Percentiles rank a stretch among this genome's conserved stretches.
These are phyloP conservation scores for Chaetomiaceae sp. DNA, from an alignment of 2,329 filamentous ascomycete genomes.

Conservation along the genomic window DNA sequence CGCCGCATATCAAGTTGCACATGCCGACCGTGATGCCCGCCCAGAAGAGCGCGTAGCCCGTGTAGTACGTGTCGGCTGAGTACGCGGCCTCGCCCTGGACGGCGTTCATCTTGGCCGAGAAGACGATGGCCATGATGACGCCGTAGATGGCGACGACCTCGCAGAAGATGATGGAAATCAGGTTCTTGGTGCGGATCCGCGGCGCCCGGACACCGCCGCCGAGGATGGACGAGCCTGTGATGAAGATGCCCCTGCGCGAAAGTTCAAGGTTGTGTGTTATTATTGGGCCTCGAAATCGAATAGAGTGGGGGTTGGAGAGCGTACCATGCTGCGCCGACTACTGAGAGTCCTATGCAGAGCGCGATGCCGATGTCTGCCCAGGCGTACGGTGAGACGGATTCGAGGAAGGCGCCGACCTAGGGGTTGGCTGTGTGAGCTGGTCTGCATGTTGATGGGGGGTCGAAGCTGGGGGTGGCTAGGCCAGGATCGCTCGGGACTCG, in stretches of 20 bases:
- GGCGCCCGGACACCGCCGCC: conserved; percentile 95
- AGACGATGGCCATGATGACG: conserved; percentile 99
- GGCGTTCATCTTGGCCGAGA: conserved; percentile 77
- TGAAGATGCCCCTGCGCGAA: conserved; percentile 89
- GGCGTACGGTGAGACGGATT: conserved; percentile 86
- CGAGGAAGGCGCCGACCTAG: conserved; percentile 87
- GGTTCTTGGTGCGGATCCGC: conserved; percentile 97
- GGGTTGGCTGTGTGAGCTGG: conserved; percentile 22
- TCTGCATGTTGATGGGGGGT: background rate
- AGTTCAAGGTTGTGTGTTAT: conserved; percentile 8
- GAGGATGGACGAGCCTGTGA: conserved; percentile 94
- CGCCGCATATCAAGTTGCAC: conserved; percentile 94
- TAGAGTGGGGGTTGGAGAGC: conserved; percentile 21
- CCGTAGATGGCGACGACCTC: conserved; percentile 99
- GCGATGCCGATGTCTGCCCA: conserved; percentile 90
- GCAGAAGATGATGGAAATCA: conserved; percentile 99
- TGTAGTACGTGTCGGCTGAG: conserved; percentile 81
- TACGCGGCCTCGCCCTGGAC: conserved; percentile 62
- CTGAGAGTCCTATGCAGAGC: conserved; percentile 91
- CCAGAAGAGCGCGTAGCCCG: conserved; percentile 95
- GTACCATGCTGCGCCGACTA: conserved; percentile 96
- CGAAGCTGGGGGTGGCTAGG: no score
- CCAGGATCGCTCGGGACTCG: conserved; percentile 1
- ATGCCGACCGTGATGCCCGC: conserved; percentile 86
- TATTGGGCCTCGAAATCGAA: background rate